These are phyloP conservation scores for Colletotrichum sp. DNA, from an alignment of 2,329 filamentous ascomycete species.

Conservation along the genomic window DNA sequence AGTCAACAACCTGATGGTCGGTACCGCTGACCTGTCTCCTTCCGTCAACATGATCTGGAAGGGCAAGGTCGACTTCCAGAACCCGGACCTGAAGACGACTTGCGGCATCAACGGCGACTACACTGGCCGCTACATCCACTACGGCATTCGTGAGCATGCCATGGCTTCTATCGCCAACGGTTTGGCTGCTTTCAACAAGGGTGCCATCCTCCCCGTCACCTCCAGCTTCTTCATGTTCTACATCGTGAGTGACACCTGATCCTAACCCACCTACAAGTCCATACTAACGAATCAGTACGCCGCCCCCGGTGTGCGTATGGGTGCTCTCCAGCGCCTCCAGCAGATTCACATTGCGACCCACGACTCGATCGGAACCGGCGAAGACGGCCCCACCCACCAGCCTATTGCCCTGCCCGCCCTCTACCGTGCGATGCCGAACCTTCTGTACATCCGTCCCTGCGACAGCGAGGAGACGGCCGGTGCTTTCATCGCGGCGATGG, in stretches of 20 bases:
- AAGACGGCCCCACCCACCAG: conserved; percentile 68
- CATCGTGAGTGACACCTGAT: conserved; percentile 32
- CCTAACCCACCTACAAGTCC: not conserved
- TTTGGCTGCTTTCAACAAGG: conserved; percentile 60
- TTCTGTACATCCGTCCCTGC: conserved; percentile 64
- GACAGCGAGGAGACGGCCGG: conserved; percentile 64
- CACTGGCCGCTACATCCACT: conserved; percentile 62
- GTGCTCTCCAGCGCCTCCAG: conserved; percentile 59
- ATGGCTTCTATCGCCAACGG: conserved; percentile 66
- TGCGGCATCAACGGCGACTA: conserved; percentile 61
- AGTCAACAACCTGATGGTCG: conserved; percentile 55
- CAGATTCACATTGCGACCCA: conserved; percentile 67
- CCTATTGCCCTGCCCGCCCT: conserved; percentile 62
- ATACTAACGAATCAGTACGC: conserved; percentile 42
- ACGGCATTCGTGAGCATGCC: conserved; percentile 65
- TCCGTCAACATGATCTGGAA: conserved; percentile 63
- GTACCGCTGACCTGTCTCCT: conserved; percentile 57
- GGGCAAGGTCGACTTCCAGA: conserved; percentile 54
- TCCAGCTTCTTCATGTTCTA: conserved; percentile 71
- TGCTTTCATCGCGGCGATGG: conserved; percentile 56
- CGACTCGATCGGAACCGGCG: conserved; percentile 63
- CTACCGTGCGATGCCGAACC: conserved; percentile 67
- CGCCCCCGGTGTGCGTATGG: conserved; percentile 65
- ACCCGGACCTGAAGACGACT: conserved; percentile 40
- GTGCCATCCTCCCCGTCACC: conserved; percentile 62